Evolutionary conservation across 192 early-diverging fungal genomes (phyloP), one percentile per base, ranked within the genome.

Genomic region (Entomortierella lignicola): DNA sequence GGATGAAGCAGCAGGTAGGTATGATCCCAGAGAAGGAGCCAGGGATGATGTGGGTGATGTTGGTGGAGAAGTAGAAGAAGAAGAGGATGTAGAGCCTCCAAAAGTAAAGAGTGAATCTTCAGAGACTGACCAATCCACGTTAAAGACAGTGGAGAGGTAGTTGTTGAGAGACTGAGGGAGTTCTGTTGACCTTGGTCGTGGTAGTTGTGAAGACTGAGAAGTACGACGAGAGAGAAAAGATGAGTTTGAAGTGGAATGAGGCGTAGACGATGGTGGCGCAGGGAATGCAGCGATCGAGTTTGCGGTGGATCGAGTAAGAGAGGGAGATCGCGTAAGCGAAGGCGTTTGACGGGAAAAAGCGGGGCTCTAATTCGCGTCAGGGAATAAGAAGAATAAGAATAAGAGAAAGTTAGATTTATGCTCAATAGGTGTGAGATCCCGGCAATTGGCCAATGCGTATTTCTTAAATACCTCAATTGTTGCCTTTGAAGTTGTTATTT

Each of bases 41-140:
- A n/a, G 18, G 44, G 30, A 8, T 2, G 52, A 56, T 32, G 48
- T 7, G 3, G 69, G 0, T 10, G 26, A 26, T 5, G n/a, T 34
- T 17, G 47, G 11, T 0, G 54, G 20, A 12, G 20, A 47, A 4
- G 44, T 11, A 20, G 12, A 2, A n/a, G 47, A 51, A 18, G 43
- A 32, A 32, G 43, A 48, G 0, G 53, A 51, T 12, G 53, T 2
- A n/a, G 60, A 54, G 15, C 61, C 31, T 25, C 18, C 52, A 27
- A 60, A 56, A 7, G 72, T 74, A 37, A 61, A 74, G 20, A 74
- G 59, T 1, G 63, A 66, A 42, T 74, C 72, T 48, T 74, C 72
- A 8, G 51, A 60, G 0, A 74, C 72, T 32, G 72, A 74, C 72
- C 72, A 74, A 56, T 74, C 64, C 17, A 74, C 72, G 47, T 74